Conservation (phyloP, 495 filamentous ascomycete genomes). For the Podospora sp. region DNA sequence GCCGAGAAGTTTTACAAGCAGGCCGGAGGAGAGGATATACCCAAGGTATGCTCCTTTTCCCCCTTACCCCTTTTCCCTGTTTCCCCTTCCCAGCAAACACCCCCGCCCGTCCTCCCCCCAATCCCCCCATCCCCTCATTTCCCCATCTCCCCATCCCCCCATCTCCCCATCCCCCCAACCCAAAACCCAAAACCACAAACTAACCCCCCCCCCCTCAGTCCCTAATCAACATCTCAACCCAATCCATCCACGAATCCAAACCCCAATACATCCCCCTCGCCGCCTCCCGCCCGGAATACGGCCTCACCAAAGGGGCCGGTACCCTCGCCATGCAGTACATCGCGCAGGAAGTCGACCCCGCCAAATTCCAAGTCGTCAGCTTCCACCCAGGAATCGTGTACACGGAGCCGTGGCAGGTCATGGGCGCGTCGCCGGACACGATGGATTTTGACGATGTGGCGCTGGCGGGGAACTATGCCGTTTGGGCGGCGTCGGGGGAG, state of each 20-base stretch:
- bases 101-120: too few species aligned
- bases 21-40: neutral
- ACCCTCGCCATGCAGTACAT: constrained; percentile 1
- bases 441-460: neutral
- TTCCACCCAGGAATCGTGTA: neutral
- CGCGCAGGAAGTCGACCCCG: constrained; percentile 1
- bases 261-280: neutral
- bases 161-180: too few species aligned
- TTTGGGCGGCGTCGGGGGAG: constrained; percentile 1
- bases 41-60: neutral
- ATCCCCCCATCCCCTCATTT: too few species aligned
- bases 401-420: neutral
- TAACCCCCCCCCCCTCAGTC: neutral
- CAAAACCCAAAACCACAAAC: neutral
- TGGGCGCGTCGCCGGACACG: neutral
- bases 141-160: too few species aligned
- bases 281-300: neutral
- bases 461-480: constrained; percentile 1
- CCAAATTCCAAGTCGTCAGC: constrained; percentile 3
- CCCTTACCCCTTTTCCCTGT: neutral
- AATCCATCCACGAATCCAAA: constrained; percentile 12
- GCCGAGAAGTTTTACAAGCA: constrained; percentile 4
- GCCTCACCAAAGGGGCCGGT: neutral
- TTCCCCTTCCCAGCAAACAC: too few species aligned
- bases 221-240: constrained; percentile 7